phyloP scores from a whole-genome alignment of 108 stramenopile genomes.

The Phaeodactylum tricornutum region DNA sequence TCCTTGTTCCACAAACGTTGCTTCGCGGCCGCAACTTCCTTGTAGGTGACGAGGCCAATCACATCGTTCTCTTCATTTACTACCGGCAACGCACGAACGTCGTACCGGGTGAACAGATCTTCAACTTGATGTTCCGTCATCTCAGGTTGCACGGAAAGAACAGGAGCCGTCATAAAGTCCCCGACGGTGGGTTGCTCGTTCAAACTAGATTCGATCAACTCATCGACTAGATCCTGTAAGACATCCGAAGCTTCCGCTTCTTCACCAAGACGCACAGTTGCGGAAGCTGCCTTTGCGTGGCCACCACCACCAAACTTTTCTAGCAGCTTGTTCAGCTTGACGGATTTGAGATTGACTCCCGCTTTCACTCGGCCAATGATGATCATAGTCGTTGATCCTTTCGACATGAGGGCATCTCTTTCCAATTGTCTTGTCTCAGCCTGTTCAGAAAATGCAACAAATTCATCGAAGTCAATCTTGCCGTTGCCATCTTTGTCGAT shows the following conservation, averaged over 20 bases:
- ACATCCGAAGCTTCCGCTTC: conserved; percentile 57
- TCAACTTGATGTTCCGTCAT: conserved; percentile 84
- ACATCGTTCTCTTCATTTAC: conserved; percentile 73
- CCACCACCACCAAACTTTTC: conserved; percentile 75
- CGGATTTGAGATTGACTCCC: conserved; percentile 63
- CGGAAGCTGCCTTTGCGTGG: conserved; percentile 83
- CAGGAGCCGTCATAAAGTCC: conserved; percentile 83
- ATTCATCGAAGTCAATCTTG: conserved; percentile 69
- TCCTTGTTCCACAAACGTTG: conserved; percentile 77
- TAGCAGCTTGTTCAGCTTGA: conserved; percentile 73
- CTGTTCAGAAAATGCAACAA: conserved; percentile 38
- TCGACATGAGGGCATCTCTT: too few relatives aligned
- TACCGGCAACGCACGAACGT: conserved; percentile 82
- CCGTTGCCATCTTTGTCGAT: conserved; percentile 73
- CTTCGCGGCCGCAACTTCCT: conserved; percentile 80
- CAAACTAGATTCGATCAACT: conserved; percentile 50
- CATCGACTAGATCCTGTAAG: conserved; percentile 57
- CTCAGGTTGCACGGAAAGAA: conserved; percentile 53
- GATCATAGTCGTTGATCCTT: conserved; percentile 55
- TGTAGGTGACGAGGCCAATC: conserved; percentile 82
- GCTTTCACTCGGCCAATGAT: conserved; percentile 81
- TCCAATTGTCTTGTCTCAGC: conserved; percentile 9
- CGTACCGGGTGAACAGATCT: conserved; percentile 71
- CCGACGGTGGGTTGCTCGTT: conserved; percentile 58
- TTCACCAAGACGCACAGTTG: conserved; percentile 61